phyloP scores from a whole-genome alignment of 2,329 filamentous ascomycete species.

The Nigrospora oryzae region DNA sequence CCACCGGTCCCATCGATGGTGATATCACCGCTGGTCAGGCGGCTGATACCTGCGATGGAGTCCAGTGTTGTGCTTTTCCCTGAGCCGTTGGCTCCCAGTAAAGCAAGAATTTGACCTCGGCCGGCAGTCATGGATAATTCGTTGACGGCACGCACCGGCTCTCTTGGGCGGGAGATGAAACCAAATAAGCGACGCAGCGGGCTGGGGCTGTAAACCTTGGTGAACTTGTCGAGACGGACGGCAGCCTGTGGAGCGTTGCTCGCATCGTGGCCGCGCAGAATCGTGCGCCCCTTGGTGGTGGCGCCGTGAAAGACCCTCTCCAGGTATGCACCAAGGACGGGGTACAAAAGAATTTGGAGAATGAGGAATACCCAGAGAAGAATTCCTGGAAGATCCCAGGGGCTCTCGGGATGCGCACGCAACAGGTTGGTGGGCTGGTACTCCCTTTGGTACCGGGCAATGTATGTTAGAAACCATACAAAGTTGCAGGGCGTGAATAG shows the following conservation, averaged over 20 bases:
- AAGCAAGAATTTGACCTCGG: conserved; percentile 74
- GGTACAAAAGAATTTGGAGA: conserved; percentile 71
- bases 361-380: conserved; percentile 70
- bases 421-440: conserved; percentile 52
- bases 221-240: conserved; percentile 64
- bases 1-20: conserved; percentile 70
- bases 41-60: conserved; percentile 75
- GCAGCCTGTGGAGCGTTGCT: conserved; percentile 34
- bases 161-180: conserved; percentile 37
- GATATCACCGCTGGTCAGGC: conserved; percentile 67
- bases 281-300: conserved; percentile 50
- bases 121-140: conserved; percentile 62
- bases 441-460: conserved; percentile 68
- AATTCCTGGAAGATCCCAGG: conserved; percentile 64
- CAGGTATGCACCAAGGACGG: conserved; percentile 63
- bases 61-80: conserved; percentile 89
- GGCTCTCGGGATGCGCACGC: conserved; percentile 51
- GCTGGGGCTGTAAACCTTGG: conserved; percentile 67
- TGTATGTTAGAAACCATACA: conserved; percentile 67
- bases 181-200: conserved; percentile 47
- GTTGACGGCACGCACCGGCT: conserved; percentile 72
- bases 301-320: conserved; percentile 73
- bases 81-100: conserved; percentile 82
- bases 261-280: conserved; percentile 25
- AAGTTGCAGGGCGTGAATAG: conserved; percentile 86